Conservation (phyloP, 345 rosid genomes). For the Sisymbrium irio region DNA sequence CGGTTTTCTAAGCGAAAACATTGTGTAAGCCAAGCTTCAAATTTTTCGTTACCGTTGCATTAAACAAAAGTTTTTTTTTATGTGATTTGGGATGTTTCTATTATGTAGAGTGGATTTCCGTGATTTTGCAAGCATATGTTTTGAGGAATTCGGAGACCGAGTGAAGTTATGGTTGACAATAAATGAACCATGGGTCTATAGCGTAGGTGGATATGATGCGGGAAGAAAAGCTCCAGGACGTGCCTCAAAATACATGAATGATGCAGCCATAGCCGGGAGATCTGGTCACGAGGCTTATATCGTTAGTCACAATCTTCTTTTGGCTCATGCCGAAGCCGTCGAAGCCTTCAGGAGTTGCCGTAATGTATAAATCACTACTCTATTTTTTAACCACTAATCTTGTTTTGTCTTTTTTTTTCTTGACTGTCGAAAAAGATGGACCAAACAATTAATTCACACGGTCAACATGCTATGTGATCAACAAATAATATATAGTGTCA, state of each 20-base stretch:
- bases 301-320: constrained; percentile 28
- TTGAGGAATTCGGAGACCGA: constrained; percentile 43
- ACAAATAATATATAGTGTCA: neutral
- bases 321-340: constrained; percentile 35
- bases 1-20: constrained; percentile 23
- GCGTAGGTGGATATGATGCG: constrained; percentile 29
- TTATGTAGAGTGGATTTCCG: constrained; percentile 25
- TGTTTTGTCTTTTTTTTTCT: neutral
- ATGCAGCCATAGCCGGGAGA: constrained; percentile 26
- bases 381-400: neutral
- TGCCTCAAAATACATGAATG: constrained; percentile 28
- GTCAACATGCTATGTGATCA: neutral
- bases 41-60: neutral
- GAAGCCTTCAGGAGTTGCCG: constrained; percentile 25
- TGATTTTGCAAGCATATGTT: constrained; percentile 41
- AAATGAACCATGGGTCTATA: constrained; percentile 45
- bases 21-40: neutral
- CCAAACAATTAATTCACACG: neutral
- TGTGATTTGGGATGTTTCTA: neutral
- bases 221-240: constrained; percentile 41
- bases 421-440: neutral
- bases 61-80: neutral
- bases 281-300: constrained; percentile 33
- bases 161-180: constrained; percentile 50
- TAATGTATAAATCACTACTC: constrained; percentile 7